Base-by-base conservation (phyloP, 345 rosid species). In the Microcos paniculata region DNA sequence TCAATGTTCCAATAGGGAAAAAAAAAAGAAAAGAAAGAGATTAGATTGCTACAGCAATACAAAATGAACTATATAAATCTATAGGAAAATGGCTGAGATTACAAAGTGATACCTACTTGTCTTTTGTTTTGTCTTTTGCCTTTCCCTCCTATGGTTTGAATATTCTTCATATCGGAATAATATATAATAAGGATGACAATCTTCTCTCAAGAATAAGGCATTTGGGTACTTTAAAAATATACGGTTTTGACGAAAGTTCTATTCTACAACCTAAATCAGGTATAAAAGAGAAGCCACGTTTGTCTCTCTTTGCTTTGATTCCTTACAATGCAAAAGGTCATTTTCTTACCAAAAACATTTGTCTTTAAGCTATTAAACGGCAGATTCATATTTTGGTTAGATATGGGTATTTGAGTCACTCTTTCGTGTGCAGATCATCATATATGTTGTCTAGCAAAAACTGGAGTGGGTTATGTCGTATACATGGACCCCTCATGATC, bases 61-160 rank as follows among this genome's bases (percentile, higher is more conserved):
- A n/a, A n/a, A 63, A n/a, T 3, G 46, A 19, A 19, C 19, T 23
- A 14, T 23, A 24, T 52, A 15, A 24, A 46, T 24, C 13, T 45
- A 33, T 23, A n/a, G 13, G 46, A 52, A 12, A 40, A 30, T 65
- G 72, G 81, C 84, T 80, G 81, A 80, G 84, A 79, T 79, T 63
- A 49, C 81, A 71, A 76, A 9, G 79, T 24, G 35, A 79, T 62
- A 43, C 71, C 64, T 43, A 40, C 42, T 73, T 75, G 69, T 75
- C 52, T 18, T 72, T 67, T 26, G 46, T 66, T 74, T 33, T n/a
- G 46, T 45, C 73, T 62, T 56, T 40, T 65, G 24, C 11, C 43
- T 30, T 74, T n/a, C 16, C 51, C 51, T 23, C 21, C 43, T 24
- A 11, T 35, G 28, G 31, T 38, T 65, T 71, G 69, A 81, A 77